Evolutionary conservation across 257 asterid species (phyloP).

Genomic region (Buddleja alternifolia): DNA sequence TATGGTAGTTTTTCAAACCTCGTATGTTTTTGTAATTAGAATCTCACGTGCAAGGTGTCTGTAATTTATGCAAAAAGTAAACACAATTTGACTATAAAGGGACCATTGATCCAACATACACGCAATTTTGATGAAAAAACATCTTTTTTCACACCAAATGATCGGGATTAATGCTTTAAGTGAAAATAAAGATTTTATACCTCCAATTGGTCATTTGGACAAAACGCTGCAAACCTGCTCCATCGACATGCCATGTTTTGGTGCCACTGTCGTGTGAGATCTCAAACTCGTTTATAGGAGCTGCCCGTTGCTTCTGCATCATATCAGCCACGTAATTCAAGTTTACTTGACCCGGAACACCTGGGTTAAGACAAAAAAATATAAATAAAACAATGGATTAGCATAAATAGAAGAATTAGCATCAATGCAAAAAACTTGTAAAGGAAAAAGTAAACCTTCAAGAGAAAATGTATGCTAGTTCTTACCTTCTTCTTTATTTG

Average conservation of each 20-base stretch:
- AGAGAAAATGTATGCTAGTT: not conserved
- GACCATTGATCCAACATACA: not conserved
- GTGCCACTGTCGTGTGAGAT: constrained; percentile 61
- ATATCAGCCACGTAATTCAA: constrained; percentile 72
- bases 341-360: constrained; percentile 36
- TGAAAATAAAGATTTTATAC: constrained; percentile 38
- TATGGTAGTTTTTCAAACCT: no score
- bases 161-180: no score
- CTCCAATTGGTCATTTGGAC: constrained; percentile 99
- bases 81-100: constrained; percentile 10
- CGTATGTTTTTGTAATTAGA: no score
- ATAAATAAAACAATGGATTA: not conserved
- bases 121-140: no score
- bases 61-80: not conserved
- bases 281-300: constrained; percentile 83
- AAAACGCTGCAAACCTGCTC: constrained; percentile 88
- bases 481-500: constrained; percentile 59
- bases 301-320: constrained; percentile 66
- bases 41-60: no score
- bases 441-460: not conserved
- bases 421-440: not conserved
- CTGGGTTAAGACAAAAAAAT: constrained; percentile 39
- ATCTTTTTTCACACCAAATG: no score
- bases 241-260: constrained; percentile 73
- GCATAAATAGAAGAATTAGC: not conserved